Evolutionary conservation across 106 monocot species (phyloP), one percentile per base, ranked within the genome.

Genomic region (Dioscorea dumetorum): DNA sequence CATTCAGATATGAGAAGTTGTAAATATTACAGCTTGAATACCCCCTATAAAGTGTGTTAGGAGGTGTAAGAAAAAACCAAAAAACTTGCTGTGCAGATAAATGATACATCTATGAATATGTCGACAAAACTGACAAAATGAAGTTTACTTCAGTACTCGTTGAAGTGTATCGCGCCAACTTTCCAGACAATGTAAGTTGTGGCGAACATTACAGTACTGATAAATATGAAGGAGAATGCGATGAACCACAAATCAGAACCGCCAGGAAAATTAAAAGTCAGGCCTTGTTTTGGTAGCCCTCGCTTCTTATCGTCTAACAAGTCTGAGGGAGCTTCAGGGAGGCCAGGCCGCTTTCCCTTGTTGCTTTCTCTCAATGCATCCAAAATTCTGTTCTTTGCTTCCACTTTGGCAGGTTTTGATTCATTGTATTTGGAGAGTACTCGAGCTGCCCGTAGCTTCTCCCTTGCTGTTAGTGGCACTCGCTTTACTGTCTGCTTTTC

Each of bases 101-200:
- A 41, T 41, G 41, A 41, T 41, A 41, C 41, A 41, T 41, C 6
- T 41, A 10, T 41, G 41, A 6, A 41, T 3, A 41, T 10, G 10
- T 41, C 10, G 10, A 41, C 5, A 41, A 41, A 10, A 41, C 2
- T 10, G 6, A 41, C 9, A 41, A 41, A 41, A 41, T 6, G 41
- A 14, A 28, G 50, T 9, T 22, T 49, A 5, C 20, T 19, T 75
- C 60, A 87, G 18, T 80, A 87, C 63, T 94, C 94, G 57, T 87
- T 94, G 28, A 90, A 94, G 77, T 94, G 94, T 41, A 90, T 94
- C 0, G 87, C 90, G 12, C 94, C 90, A 22, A 79, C 66, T 69
- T 90, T 94, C 94, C 94, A 94, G 2, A 94, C 94, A 48, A 94
- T 24, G 56, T 76, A 94, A 21, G 94, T 87, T 10, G 94, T 90